Base-by-base conservation (phyloP, 192 early-diverging fungal genomes). In the Gigaspora rosea region DNA sequence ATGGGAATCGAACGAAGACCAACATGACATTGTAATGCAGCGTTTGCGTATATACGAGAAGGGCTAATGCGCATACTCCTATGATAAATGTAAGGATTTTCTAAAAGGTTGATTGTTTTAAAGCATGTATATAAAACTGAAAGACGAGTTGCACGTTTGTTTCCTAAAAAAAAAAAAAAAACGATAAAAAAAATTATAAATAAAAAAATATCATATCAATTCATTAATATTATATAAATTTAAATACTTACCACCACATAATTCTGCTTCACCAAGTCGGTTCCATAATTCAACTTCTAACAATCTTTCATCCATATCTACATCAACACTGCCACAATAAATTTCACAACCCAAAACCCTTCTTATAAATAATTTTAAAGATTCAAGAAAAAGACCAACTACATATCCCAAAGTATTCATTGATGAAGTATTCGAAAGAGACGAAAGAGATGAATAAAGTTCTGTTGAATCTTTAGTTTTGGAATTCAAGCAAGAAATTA, bases 41-140 rank as follows among this genome's bases (percentile, higher is more conserved):
- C 75, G 41, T 67, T 66, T 1, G 64, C 64, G 52, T 76, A 76
- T 20, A 76, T 76, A 66, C 75, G 62, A 4, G 75, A 65, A 15
- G 75, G 9, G 27, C 63, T 76, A n/a, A 57, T 18, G 20, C n/a
- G n/a, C 8, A 33, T 36, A 36, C 8, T 6, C 20, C 52, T 76
- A 3, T 22, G 16, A n/a, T 16, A 48, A 7, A 3, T 41, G 20
- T 67, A 54, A 3, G 47, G 18, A 54, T 15, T 66, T 67, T 76
- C 75, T 18, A 76, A 66, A 16, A 76, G 63, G 65, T 76, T 76
- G 11, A 76, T 66, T 8, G 75, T 65, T 15, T 62, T 62, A 33
- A 76, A 13, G 22, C 62, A 66, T 12, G 64, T 67, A 15, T 76
- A 76, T n/a, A 76, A 32, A 22, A 76, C 54, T 2, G 75, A 76